Conservation (phyloP, 2,329 filamentous ascomycete genomes). For the Hypocreales sp. region DNA sequence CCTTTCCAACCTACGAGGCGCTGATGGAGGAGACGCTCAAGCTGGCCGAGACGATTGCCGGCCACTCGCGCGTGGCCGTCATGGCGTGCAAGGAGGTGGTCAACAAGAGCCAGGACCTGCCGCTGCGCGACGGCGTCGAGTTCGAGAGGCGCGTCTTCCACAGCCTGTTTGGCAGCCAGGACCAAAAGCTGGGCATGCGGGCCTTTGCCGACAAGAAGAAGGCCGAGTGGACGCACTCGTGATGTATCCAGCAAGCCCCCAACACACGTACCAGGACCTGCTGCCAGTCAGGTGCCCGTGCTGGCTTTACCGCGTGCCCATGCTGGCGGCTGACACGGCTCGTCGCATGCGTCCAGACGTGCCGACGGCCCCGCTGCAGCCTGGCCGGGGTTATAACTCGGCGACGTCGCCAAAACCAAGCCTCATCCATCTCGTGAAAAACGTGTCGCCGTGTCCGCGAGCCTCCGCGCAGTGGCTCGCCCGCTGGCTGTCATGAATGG, state of each 20-base stretch:
- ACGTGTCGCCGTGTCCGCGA: too few relatives aligned
- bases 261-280: too few relatives aligned
- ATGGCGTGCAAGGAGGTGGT: conserved; percentile 95
- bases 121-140: conserved; percentile 80
- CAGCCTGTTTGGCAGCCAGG: conserved; percentile 77
- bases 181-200: conserved; percentile 95
- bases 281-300: too few relatives aligned
- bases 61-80: conserved; percentile 74
- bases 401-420: neutral
- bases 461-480: too few relatives aligned
- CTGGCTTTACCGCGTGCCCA: too few relatives aligned
- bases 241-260: too few relatives aligned
- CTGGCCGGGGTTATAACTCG: too few relatives aligned
- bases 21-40: conserved; percentile 67
- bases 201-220: conserved; percentile 94
- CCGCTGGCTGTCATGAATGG: conserved; percentile 29
- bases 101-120: conserved; percentile 92
- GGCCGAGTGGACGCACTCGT: conserved; percentile 77
- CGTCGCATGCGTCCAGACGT: too few relatives aligned
- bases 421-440: too few relatives aligned
- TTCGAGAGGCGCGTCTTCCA: conserved; percentile 92
- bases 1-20: conserved; percentile 67
- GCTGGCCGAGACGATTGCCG: conserved; percentile 79
- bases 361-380: too few relatives aligned
- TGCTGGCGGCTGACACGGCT: too few relatives aligned